Evolutionary conservation across 805 yeast species (phyloP).

Genomic region (Starmerella asiatica): DNA sequence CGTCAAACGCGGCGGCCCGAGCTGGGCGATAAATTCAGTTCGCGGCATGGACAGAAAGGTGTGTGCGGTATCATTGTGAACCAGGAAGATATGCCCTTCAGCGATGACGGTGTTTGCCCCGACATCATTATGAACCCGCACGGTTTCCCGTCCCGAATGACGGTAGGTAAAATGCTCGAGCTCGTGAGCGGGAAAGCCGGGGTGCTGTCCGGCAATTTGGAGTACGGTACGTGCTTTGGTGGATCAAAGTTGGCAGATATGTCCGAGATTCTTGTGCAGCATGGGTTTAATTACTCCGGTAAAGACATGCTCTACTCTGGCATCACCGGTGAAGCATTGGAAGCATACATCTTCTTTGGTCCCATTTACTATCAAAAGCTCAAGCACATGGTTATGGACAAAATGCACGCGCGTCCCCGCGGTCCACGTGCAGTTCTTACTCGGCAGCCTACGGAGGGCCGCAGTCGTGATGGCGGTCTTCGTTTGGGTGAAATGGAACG

Average conservation of each 20-base stretch:
- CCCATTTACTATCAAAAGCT: slow-evolving; percentile 96
- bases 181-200: slow-evolving; percentile 95
- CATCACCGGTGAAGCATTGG: slow-evolving; percentile 91
- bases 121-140: slow-evolving; percentile 98
- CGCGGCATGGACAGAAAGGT: slow-evolving; percentile 98
- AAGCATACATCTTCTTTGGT: slow-evolving; percentile 96
- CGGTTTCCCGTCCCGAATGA: slow-evolving; percentile 99
- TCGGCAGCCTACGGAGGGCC: slow-evolving; percentile 97
- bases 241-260: slow-evolving; percentile 93
- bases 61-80: slow-evolving; percentile 97
- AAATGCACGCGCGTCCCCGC: slow-evolving; percentile 99
- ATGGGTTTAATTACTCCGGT: slow-evolving; percentile 90
- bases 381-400: slow-evolving; percentile 97
- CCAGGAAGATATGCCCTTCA: slow-evolving; percentile 93
- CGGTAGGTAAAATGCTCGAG: slow-evolving; percentile 97
- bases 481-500: slow-evolving; percentile 99
- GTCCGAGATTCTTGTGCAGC: slow-evolving; percentile 77
- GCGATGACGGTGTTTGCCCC: slow-evolving; percentile 81
- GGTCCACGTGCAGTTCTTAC: slow-evolving; percentile 98
- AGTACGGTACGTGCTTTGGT: slow-evolving; percentile 97
- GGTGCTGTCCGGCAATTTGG: slow-evolving; percentile 76
- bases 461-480: slow-evolving; percentile 97
- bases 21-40: slow-evolving; percentile 91
- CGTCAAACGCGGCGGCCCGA: slow-evolving; percentile 97
- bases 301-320: slow-evolving; percentile 97